A percentile compares a stretch with the other conserved stretches of the same genome.
Conservation (phyloP, 1,284 basidiomycete species). For the Ustilago curta region DNA sequence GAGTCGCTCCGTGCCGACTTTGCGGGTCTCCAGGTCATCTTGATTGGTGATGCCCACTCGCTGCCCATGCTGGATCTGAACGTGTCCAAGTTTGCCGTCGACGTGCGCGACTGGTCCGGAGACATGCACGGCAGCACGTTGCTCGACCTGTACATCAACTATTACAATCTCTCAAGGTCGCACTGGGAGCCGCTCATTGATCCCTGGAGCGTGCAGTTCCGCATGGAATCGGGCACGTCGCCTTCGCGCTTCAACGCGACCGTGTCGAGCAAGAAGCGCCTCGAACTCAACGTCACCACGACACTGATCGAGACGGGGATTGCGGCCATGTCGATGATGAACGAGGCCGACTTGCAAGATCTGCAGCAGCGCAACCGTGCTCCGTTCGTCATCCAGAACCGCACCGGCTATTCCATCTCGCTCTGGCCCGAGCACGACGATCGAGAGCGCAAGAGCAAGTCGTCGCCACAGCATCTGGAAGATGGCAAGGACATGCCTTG, state of each 20-base stretch:
- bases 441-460: constrained; percentile 70
- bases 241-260: constrained; percentile 75
- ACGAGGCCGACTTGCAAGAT: constrained; percentile 73
- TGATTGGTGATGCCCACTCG: constrained; percentile 95
- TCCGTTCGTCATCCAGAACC: constrained; percentile 91
- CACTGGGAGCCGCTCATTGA: constrained; percentile 99
- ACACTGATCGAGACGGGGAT: constrained; percentile 89
- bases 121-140: constrained; percentile 74
- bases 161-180: constrained; percentile 97
- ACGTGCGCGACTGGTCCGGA: constrained; percentile 91
- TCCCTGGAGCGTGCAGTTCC: constrained; percentile 88
- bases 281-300: constrained; percentile 94
- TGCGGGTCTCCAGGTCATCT: constrained; percentile 85
- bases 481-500: constrained; percentile 88
- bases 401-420: constrained; percentile 78
- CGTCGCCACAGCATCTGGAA: constrained; percentile 70
- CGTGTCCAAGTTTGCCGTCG: constrained; percentile 85
- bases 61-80: constrained; percentile 92
- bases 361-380: constrained; percentile 77
- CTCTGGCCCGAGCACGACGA: constrained; percentile 72
- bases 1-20: constrained; percentile 62
- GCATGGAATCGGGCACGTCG: constrained; percentile 67
- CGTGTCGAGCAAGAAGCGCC: constrained; percentile 82
- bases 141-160: constrained; percentile 82
- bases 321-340: constrained; percentile 79